These are phyloP conservation scores for Agaricus subrufescens DNA, from an alignment of 768 basidiomycete genomes.

Conservation along the genomic window DNA sequence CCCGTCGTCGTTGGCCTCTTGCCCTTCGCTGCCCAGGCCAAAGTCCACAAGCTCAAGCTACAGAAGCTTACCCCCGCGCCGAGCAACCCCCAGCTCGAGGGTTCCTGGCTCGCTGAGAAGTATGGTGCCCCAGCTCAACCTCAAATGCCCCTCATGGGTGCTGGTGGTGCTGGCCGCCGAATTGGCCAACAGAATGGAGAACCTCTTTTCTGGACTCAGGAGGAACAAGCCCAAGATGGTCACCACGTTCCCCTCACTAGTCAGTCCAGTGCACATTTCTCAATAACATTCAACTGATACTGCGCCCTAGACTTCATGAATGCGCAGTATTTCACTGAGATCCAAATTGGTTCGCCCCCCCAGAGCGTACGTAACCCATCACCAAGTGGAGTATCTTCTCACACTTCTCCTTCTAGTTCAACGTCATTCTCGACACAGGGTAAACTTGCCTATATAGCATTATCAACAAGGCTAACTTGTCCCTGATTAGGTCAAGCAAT, in stretches of 20 bases:
- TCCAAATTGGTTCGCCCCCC: slow-evolving; percentile 76
- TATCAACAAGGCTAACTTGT: background rate
- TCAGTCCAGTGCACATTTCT: slow-evolving; percentile 34
- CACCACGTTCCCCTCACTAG: slow-evolving; percentile 88
- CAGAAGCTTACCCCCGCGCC: slow-evolving; percentile 71
- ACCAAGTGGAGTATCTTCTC: background rate
- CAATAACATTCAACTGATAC: background rate
- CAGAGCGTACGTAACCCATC: slow-evolving; percentile 53
- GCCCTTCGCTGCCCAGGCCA: slow-evolving; percentile 48
- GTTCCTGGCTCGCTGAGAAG: slow-evolving; percentile 90
- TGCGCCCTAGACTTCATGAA: slow-evolving; percentile 83
- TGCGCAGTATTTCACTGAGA: slow-evolving; percentile 94
- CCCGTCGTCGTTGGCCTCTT: slow-evolving; percentile 38
- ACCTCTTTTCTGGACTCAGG: slow-evolving; percentile 78
- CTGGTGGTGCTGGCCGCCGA: slow-evolving; percentile 69
- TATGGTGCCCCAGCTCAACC: slow-evolving; percentile 56
- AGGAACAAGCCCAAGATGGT: slow-evolving; percentile 59
- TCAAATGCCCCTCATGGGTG: slow-evolving; percentile 64
- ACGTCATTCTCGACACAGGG: slow-evolving; percentile 95
- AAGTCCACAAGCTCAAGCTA: slow-evolving; percentile 83
- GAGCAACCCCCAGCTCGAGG: slow-evolving; percentile 64
- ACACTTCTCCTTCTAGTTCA: slow-evolving; percentile 50
- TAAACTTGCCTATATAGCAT: slow-evolving; percentile 17
- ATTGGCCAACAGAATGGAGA: slow-evolving; percentile 42
- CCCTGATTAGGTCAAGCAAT: slow-evolving; percentile 66